Percentiles rank a stretch among this genome's conserved stretches.
These are phyloP conservation scores for Poterioochromonas sp. DNA, from an alignment of 352 stramenopile genomes.

Conservation along the genomic window DNA sequence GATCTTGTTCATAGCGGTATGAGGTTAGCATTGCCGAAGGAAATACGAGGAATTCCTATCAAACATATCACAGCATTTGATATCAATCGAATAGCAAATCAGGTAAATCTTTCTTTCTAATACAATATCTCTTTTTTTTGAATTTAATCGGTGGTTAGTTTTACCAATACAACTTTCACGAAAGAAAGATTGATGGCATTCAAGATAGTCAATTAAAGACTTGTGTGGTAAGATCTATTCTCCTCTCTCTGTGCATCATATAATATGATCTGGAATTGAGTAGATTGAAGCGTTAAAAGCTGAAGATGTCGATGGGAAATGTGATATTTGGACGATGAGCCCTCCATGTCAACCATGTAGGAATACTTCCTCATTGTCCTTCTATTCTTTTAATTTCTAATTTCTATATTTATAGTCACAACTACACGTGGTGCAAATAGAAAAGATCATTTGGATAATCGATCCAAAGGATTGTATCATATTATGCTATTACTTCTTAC, in stretches of 20 bases:
- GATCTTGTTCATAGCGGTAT: background rate
- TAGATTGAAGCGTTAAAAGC: too few species aligned
- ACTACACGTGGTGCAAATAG: slow-evolving; percentile 33
- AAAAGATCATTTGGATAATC: slow-evolving; percentile 37
- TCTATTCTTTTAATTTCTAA: too few species aligned
- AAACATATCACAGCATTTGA: background rate
- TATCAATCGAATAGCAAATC: background rate
- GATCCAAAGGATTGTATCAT: slow-evolving; percentile 41
- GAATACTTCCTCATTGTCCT: too few species aligned
- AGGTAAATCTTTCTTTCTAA: background rate
- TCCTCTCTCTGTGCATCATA: too few species aligned
- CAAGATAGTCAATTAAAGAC: too few species aligned
- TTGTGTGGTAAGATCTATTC: too few species aligned
- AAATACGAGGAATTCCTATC: background rate
- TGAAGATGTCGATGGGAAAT: background rate
- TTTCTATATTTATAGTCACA: too few species aligned
- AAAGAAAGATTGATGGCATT: background rate
- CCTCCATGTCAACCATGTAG: slow-evolving; percentile 47
- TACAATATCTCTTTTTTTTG: background rate
- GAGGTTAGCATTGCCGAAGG: background rate
- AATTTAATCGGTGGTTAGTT: background rate
- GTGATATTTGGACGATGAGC: slow-evolving; percentile 38
- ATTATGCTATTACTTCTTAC: slow-evolving; percentile 38
- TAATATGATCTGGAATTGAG: too few species aligned
- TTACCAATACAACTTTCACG: slow-evolving; percentile 15